These are phyloP conservation scores for Trichosporon sp. DNA, from an alignment of 1,284 basidiomycete species.

Conservation along the genomic window DNA sequence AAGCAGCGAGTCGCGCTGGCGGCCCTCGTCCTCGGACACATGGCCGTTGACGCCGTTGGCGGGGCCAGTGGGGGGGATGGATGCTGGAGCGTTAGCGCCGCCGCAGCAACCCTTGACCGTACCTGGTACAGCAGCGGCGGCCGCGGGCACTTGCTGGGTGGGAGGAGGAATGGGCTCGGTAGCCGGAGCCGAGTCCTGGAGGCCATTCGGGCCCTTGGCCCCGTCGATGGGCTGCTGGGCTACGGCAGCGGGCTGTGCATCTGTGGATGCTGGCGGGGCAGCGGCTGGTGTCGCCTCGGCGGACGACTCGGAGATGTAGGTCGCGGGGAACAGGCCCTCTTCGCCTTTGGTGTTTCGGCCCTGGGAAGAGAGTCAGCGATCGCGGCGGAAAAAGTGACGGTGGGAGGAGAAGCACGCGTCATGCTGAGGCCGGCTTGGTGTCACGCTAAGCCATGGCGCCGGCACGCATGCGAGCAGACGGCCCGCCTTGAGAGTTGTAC, in stretches of 20 bases:
- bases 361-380: slow-evolving; percentile 50
- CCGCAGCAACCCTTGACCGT: background rate
- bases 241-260: background rate
- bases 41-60: slow-evolving; percentile 7
- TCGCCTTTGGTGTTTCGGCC: slow-evolving; percentile 79
- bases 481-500: background rate
- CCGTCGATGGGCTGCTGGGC: background rate
- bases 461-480: no score
- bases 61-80: slow-evolving; percentile 5
- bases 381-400: background rate
- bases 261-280: slow-evolving; percentile 25
- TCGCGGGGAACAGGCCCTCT: slow-evolving; percentile 83
- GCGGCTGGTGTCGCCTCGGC: slow-evolving; percentile 20
- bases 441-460: background rate
- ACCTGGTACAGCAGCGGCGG: background rate
- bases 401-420: background rate
- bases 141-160: background rate
- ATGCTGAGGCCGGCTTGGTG: background rate
- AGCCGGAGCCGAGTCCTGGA: background rate
- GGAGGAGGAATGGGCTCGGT: background rate
- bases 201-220: background rate
- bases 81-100: background rate
- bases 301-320: slow-evolving; percentile 64
- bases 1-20: slow-evolving; percentile 17
- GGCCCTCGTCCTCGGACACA: background rate